A percentile compares a stretch with the other conserved stretches of the same genome.
These are phyloP conservation scores for Cladosporium phlei DNA, from an alignment of 2,329 filamentous ascomycete species.

Conservation along the genomic window DNA sequence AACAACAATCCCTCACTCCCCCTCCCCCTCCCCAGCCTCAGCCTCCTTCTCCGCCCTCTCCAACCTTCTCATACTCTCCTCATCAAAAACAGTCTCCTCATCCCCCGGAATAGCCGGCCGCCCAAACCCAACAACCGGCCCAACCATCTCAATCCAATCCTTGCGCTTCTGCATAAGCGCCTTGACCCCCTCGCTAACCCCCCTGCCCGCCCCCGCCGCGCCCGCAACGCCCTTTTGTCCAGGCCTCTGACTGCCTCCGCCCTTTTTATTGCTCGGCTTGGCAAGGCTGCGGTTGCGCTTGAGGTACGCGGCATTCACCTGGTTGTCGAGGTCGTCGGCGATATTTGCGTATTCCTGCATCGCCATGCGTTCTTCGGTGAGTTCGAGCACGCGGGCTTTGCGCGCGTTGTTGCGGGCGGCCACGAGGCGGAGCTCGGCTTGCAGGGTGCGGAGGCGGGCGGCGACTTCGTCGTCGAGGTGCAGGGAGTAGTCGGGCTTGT, in stretches of 20 bases:
- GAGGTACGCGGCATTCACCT: constrained; percentile 90
- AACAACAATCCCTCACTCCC: constrained; percentile 17
- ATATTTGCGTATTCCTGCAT: constrained; percentile 97
- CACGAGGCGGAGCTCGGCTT: constrained; percentile 74
- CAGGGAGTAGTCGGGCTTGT: constrained; percentile 73
- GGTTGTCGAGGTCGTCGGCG: constrained; percentile 89
- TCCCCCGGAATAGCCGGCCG: constrained; percentile 70
- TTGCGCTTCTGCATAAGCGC: constrained; percentile 86
- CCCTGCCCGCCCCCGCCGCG: constrained; percentile 56
- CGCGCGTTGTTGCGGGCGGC: constrained; percentile 85
- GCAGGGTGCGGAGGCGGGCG: constrained; percentile 78
- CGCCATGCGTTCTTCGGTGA: constrained; percentile 88
- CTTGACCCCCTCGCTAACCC: constrained; percentile 85
- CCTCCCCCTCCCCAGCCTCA: constrained; percentile 58
- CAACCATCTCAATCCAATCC: constrained; percentile 87
- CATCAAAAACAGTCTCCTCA: constrained; percentile 70
- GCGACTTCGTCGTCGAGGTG: constrained; percentile 94
- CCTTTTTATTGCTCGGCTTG: constrained; percentile 80
- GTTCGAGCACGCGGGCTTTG: constrained; percentile 78
- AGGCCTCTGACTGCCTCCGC: constrained; percentile 45
- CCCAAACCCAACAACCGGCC: constrained; percentile 83
- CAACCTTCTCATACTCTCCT: constrained; percentile 65
- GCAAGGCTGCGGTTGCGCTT: constrained; percentile 93
- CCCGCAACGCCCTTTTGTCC: constrained; percentile 69
- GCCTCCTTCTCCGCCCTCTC: constrained; percentile 72